Conservation (phyloP, 2,329 filamentous ascomycete genomes). For the Colletotrichum eremochloae region DNA sequence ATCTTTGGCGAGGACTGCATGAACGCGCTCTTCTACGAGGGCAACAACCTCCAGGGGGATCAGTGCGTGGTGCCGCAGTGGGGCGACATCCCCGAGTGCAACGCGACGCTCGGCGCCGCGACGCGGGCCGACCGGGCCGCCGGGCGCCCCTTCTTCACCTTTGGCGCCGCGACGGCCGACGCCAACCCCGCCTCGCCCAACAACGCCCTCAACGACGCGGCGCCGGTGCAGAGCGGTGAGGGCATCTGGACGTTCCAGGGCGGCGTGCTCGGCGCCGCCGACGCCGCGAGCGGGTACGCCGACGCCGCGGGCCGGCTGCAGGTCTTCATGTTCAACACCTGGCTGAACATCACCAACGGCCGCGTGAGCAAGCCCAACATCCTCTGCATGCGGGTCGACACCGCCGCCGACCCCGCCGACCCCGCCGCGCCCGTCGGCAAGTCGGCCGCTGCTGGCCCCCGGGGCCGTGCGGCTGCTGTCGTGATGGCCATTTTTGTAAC, state of each 20-base stretch:
- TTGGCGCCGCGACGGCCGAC: not conserved
- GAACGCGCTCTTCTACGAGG: not conserved
- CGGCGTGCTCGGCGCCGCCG: slow-evolving; percentile 7
- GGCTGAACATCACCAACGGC: not conserved
- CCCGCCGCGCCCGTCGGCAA: too few relatives aligned
- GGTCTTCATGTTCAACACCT: slow-evolving; percentile 25
- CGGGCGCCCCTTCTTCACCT: not conserved
- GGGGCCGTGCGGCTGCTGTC: not conserved
- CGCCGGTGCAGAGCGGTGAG: slow-evolving; percentile 8
- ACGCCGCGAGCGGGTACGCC: not conserved
- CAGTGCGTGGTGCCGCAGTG: not conserved
- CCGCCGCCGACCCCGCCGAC: not conserved
- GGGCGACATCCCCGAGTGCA: slow-evolving; percentile 18
- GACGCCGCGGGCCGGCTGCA: slow-evolving; percentile 14
- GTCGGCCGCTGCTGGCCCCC: not conserved
- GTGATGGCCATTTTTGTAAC: not conserved
- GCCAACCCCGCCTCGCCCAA: not conserved
- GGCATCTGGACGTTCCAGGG: not conserved
- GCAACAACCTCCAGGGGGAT: slow-evolving; percentile 4
- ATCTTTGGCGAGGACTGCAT: slow-evolving; percentile 22
- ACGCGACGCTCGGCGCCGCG: not conserved
- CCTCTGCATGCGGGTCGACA: slow-evolving; percentile 24
- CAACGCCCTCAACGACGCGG: not conserved
- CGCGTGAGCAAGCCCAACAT: slow-evolving; percentile 1
- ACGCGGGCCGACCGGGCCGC: not conserved